Evolutionary conservation across 768 basidiomycete genomes (phyloP).

Genomic region (Russula sp.): DNA sequence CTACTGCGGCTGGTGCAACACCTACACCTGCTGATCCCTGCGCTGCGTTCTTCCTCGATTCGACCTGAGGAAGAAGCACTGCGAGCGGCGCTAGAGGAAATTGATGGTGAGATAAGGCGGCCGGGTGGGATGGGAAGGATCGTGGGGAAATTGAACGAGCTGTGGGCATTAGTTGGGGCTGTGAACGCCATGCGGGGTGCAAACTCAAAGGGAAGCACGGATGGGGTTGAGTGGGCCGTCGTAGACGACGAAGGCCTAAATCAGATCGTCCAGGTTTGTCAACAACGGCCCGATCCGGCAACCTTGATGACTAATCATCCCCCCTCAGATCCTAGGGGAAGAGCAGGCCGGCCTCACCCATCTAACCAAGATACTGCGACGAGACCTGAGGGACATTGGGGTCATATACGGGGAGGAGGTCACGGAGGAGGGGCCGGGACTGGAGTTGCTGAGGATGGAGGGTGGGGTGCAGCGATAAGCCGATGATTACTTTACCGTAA

Average conservation of each 20-base stretch:
- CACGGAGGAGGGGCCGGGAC: neutral
- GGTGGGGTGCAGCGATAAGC: neutral
- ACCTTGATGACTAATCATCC: neutral
- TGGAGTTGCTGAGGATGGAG: slow-evolving; percentile 1
- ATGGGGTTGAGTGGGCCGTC: slow-evolving; percentile 67
- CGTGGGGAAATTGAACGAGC: slow-evolving; percentile 68
- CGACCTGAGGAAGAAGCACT: slow-evolving; percentile 75
- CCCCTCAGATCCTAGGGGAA: slow-evolving; percentile 56
- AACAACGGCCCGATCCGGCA: neutral
- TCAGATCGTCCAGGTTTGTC: slow-evolving; percentile 62
- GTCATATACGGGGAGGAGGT: slow-evolving; percentile 22
- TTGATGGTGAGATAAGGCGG: slow-evolving; percentile 61
- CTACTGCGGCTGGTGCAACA: slow-evolving; percentile 66
- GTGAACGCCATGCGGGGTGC: slow-evolving; percentile 52
- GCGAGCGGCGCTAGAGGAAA: slow-evolving; percentile 60
- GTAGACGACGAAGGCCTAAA: slow-evolving; percentile 79
- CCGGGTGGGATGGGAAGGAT: slow-evolving; percentile 48
- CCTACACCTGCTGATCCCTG: slow-evolving; percentile 70
- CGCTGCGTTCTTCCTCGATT: slow-evolving; percentile 65
- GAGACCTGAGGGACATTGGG: slow-evolving; percentile 40
- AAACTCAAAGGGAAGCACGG: slow-evolving; percentile 35
- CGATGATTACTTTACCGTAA: neutral
- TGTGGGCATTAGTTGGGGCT: slow-evolving; percentile 80
- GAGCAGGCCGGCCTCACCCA: slow-evolving; percentile 78
- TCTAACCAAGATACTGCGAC: slow-evolving; percentile 65